Evolutionary conservation across 164 flowering plant species (phyloP), one percentile per base, ranked within the genome.

Genomic region (Vitis riparia): DNA sequence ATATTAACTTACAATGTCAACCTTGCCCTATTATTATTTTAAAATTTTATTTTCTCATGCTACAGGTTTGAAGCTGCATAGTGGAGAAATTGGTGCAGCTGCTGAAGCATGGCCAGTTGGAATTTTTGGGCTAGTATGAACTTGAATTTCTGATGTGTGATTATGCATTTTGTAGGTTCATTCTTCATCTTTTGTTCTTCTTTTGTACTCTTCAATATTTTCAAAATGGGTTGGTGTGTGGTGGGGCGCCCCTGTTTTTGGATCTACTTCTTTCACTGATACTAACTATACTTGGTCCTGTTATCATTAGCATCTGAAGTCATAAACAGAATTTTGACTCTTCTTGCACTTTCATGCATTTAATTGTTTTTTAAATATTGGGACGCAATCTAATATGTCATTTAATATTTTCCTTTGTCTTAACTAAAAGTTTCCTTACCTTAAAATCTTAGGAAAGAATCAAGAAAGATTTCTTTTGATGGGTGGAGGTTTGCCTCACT

Each of bases 71-170:
- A 84, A 81, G 65, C 74, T 94, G 84, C 89, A 85, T 58, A 86
- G 84, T 76, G 87, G 80, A 64, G 99, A 89, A 59, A 79, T 94
- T 65, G 87, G 89, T 68, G 94, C 88, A 56, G 94, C 99, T 56
- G 80, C 78, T 17, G 86, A 89, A 81, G 97, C 97, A 59, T 94
- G 97, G 97, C 93, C 91, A 61, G 94, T 79, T 2, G 97, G 89
- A 85, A 44, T 89, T n/a, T 84, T 88, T 85, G 98, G 98, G 87
- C 91, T 94, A 67, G 98, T 94, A 94, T 85, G 91, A 82, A 32
- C 77, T 76, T 59, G n/a, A 79, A 57, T 75, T 76, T 73, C 80
- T 80, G 79, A 11, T 76, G 75, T 77, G 66, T 68, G 76, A 69
- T 76, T 69, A 65, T 73, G 66, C 75, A 65, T 82, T 72, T 74